A percentile compares a stretch with the other conserved stretches of the same genome.
phyloP scores from a whole-genome alignment of 768 basidiomycete genomes.

The Amanita molliuscula region DNA sequence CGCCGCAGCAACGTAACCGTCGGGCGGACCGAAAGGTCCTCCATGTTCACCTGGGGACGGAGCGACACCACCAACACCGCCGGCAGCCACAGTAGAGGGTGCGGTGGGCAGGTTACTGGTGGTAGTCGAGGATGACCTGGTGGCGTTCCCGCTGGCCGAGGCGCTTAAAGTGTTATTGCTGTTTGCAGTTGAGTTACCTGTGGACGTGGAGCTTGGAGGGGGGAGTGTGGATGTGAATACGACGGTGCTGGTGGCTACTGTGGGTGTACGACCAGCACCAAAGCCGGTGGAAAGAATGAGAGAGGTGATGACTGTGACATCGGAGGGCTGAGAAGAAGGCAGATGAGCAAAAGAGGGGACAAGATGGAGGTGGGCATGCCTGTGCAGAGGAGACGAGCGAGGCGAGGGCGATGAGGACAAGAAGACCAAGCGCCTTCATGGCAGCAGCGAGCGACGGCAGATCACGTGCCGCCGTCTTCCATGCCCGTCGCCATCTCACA shows the following conservation, averaged over 20 bases:
- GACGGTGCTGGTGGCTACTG: conserved; percentile 28
- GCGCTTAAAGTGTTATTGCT: conserved; percentile 17
- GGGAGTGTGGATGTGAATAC: conserved; percentile 37
- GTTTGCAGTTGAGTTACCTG: conserved; percentile 5
- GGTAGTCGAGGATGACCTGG: conserved; percentile 15
- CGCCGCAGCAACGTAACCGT: conserved; percentile 54
- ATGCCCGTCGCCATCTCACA: conserved; percentile 16
- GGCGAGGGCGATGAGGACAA: background rate
- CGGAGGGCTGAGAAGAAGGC: conserved; percentile 8
- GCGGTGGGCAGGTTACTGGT: conserved; percentile 47
- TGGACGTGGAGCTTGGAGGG: conserved; percentile 8
- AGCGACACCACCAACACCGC: conserved; percentile 46
- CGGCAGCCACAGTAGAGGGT: conserved; percentile 34
- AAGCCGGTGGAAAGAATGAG: conserved; percentile 25
- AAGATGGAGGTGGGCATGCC: background rate
- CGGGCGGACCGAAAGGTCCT: conserved; percentile 58
- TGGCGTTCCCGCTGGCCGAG: conserved; percentile 17
- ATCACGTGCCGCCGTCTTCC: conserved; percentile 12
- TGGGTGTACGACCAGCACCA: conserved; percentile 29
- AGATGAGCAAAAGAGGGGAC: background rate
- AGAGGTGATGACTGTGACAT: conserved; percentile 27
- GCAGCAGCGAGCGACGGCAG: conserved; percentile 19
- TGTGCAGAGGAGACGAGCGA: conserved; percentile 4
- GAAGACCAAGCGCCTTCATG: conserved; percentile 11
- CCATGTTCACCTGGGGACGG: conserved; percentile 47